Base-by-base conservation (phyloP, 2,329 filamentous ascomycete species). In the Verruconis gallopava region DNA sequence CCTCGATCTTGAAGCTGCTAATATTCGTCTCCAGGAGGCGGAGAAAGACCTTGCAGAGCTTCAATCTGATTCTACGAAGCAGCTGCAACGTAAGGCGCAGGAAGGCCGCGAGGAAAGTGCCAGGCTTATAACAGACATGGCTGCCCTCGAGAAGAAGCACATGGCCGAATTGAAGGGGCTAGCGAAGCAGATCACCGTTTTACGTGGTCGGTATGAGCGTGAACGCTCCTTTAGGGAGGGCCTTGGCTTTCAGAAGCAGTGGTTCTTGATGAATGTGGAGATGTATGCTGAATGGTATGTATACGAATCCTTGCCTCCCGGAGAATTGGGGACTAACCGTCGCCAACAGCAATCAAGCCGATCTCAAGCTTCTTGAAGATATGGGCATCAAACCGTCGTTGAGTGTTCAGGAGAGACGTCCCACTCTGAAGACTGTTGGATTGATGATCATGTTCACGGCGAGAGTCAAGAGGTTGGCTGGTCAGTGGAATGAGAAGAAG, bases 231-330 rank as follows among this genome's bases (percentile, higher is more conserved):
- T 96, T 62, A 74, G 91, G 33, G 72, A 73, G 48, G 84, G 88
- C 53, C 74, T 89, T 21, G 83, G 82, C 5, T 93, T 81, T 63
- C 85, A 85, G 48, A 98, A 98, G 71, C 77, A 73, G 50, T 88
- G 85, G 59, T 75, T 95, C 63, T 63, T 79, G 53, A 69, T 85
- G 58, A 78, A 85, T 60, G 75, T 93, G 42, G 77, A 86, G 51
- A 76, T 93, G 53, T 86, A 85, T 53, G 81, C 85, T 55, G 80
- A 85, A 65, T 96, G 88, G 89, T 95, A 79, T 51, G 84, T 79
- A 49, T 45, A 44, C 30, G 14, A 41, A 32, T 38, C 36, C 22
- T 40, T 38, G 34, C 39, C 28, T 41, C 18, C 22, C 5, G 35
- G 35, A 13, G 35, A 12, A 42, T 21, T 30, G 21, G 20, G 43